Evolutionary conservation across 176 grass and related monocot species (phyloP).

Genomic region (Musa beccarii): DNA sequence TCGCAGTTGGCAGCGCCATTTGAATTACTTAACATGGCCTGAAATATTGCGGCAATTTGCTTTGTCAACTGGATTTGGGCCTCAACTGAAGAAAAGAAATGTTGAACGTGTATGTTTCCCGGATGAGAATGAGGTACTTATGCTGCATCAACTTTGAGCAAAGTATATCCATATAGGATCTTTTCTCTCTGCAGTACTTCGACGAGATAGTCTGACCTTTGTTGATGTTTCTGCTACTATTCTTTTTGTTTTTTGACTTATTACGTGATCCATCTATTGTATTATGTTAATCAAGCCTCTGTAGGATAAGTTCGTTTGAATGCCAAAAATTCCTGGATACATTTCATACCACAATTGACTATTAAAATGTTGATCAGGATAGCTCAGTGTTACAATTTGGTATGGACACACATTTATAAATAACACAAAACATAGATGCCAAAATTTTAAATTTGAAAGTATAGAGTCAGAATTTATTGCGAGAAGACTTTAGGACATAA

Average conservation of each 20-base stretch:
- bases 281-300: background rate
- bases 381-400: no score
- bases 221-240: background rate
- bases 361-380: no score
- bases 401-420: no score
- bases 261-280: background rate
- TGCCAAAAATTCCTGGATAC: no score
- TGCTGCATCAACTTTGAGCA: background rate
- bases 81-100: slow-evolving; percentile 64
- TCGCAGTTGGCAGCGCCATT: slow-evolving; percentile 62
- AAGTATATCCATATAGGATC: no score
- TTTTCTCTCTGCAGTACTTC: background rate
- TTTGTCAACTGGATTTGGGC: slow-evolving; percentile 76
- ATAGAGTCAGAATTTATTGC: no score
- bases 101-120: slow-evolving; percentile 37
- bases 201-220: background rate
- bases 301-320: no score
- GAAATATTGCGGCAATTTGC: slow-evolving; percentile 87
- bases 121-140: slow-evolving; percentile 68
- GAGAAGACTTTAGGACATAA: no score
- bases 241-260: background rate
- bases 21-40: slow-evolving; percentile 82
- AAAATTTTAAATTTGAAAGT: no score
- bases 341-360: no score
- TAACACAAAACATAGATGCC: no score